phyloP scores from a whole-genome alignment of 371 early-diverging fungal genomes.

The Actinomortierella ambigua region DNA sequence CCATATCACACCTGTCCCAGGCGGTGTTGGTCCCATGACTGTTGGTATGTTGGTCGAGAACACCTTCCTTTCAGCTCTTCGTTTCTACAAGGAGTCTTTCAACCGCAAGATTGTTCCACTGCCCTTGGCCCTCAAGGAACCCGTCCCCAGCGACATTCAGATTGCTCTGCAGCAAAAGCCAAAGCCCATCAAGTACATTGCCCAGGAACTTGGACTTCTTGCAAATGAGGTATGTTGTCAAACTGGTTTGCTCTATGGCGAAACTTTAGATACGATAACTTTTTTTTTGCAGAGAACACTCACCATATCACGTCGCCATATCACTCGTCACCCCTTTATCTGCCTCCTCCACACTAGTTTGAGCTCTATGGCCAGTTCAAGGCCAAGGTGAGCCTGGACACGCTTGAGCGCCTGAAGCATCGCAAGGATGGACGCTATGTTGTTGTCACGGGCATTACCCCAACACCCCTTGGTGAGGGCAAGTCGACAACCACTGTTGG shows the following conservation, averaged over 20 bases:
- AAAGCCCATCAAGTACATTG: conserved; percentile 81
- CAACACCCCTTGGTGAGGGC: conserved; percentile 97
- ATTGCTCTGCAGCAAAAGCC: conserved; percentile 90
- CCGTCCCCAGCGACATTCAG: conserved; percentile 93
- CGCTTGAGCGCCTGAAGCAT: conserved; percentile 80
- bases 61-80: conserved; percentile 76
- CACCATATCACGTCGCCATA: background rate
- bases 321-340: background rate
- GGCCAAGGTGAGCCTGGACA: conserved; percentile 87
- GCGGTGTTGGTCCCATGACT: conserved; percentile 98
- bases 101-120: conserved; percentile 65
- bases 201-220: conserved; percentile 80
- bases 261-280: background rate
- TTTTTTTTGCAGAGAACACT: conserved; percentile 1
- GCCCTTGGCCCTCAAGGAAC: conserved; percentile 65
- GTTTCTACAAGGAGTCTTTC: conserved; percentile 62
- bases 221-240: conserved; percentile 58
- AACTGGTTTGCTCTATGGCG: background rate
- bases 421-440: conserved; percentile 89
- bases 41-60: conserved; percentile 94
- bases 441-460: conserved; percentile 97
- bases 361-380: conserved; percentile 90
- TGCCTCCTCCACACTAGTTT: conserved; percentile 50
- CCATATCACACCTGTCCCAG: conserved; percentile 93
- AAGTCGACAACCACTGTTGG: conserved; percentile 97